Percentiles rank a stretch among this genome's conserved stretches.
These are phyloP conservation scores for Penicillium simplicissimum DNA, from an alignment of 495 filamentous ascomycete genomes.

Conservation along the genomic window DNA sequence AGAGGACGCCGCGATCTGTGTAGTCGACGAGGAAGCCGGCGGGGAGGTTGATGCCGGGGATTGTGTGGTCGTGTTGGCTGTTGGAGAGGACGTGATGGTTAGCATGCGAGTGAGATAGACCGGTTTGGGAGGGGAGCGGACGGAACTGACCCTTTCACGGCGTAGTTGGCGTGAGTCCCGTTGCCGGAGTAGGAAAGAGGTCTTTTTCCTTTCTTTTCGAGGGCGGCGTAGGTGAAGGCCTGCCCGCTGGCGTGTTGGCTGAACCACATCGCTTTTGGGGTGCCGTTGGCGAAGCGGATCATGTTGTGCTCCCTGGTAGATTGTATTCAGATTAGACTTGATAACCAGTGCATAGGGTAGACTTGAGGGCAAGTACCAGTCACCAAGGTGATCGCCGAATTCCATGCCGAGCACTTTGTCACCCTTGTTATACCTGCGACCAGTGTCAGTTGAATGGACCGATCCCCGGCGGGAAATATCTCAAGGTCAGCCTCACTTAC, in stretches of 20 bases:
- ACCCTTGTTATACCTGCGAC: conserved; percentile 49
- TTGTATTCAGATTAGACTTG: neutral
- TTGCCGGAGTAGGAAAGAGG: conserved; percentile 56
- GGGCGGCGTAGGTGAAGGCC: conserved; percentile 59
- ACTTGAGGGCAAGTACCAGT: conserved; percentile 45
- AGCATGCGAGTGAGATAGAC: neutral
- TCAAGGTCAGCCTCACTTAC: conserved; percentile 28
- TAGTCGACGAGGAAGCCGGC: conserved; percentile 62
- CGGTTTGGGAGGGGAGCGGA: neutral
- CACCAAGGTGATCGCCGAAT: conserved; percentile 64
- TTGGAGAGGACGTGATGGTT: neutral
- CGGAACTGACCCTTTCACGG: conserved; percentile 44
- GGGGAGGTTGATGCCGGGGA: conserved; percentile 66
- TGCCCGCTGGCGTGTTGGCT: conserved; percentile 63
- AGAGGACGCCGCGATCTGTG: conserved; percentile 54
- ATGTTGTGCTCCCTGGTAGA: conserved; percentile 60
- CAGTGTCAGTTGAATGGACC: neutral
- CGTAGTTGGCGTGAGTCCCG: conserved; percentile 62
- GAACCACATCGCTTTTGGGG: conserved; percentile 61
- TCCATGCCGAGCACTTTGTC: conserved; percentile 50
- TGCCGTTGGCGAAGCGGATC: conserved; percentile 63
- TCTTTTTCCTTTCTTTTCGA: conserved; percentile 53
- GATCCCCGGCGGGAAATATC: neutral
- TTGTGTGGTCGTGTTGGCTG: conserved; percentile 56
- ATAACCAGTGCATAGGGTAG: too few species aligned